A percentile compares a stretch with the other conserved stretches of the same genome.
Evolutionary conservation across 2,329 filamentous ascomycete species (phyloP).

Genomic region (Lachnellula hyalina): DNA sequence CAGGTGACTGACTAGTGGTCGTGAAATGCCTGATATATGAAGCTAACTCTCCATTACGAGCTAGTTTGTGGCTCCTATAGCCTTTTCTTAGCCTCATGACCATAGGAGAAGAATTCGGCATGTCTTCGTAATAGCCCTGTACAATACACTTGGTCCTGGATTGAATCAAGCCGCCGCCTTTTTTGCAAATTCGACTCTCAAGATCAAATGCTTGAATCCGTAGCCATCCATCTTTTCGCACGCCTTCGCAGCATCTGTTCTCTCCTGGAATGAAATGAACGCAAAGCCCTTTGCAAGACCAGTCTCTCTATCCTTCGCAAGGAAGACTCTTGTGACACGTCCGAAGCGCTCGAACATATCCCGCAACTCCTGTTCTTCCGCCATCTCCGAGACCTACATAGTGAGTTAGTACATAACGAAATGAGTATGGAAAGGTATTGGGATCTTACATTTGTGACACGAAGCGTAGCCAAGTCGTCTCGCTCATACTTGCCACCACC

Average conservation of each 20-base stretch:
- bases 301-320: conserved; percentile 96
- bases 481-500: conserved; percentile 82
- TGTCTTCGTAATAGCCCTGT: neutral
- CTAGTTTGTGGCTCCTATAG: neutral
- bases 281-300: conserved; percentile 97
- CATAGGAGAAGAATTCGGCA: neutral
- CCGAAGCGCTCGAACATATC: conserved; percentile 98
- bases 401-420: conserved; percentile 13
- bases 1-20: too few species aligned
- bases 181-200: conserved; percentile 85
- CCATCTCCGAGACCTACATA: conserved; percentile 83
- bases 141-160: conserved; percentile 1
- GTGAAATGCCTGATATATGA: neutral
- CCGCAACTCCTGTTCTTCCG: conserved; percentile 89
- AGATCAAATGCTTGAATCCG: conserved; percentile 81
- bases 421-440: neutral
- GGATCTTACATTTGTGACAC: conserved; percentile 87
- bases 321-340: conserved; percentile 92
- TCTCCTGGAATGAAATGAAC: conserved; percentile 94
- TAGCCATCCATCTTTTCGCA: conserved; percentile 98
- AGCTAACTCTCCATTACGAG: neutral
- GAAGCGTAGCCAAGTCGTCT: conserved; percentile 91
- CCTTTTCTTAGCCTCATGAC: neutral
- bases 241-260: conserved; percentile 82
- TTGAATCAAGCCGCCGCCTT: conserved; percentile 42